Base-by-base conservation (phyloP, 2,329 filamentous ascomycete species). In the Botrytis fragariae region DNA sequence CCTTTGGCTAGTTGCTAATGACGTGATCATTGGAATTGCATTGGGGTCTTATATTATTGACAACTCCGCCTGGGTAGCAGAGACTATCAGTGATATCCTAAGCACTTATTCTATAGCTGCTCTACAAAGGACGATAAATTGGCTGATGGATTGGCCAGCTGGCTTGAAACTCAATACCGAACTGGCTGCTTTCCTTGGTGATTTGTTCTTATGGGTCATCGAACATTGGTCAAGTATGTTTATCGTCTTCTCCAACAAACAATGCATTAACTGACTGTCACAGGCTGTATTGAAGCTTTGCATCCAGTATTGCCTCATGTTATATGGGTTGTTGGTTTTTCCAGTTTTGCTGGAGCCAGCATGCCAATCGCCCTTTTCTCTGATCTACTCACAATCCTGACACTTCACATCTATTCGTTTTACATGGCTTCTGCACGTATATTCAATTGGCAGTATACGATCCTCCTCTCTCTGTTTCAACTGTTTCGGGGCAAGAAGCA, bases 401-500 rank as follows among this genome's bases (percentile, higher is more conserved):
- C 97, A 1, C 85, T 99, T 51, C 96, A 99, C 83, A 98, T 99
- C 72, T 97, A 98, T 85, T 97, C 93, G 1, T 99, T 99, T 82
- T 99, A 99, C 82, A 91, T 98, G 73, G 95, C 97, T 25, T 97
- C 95, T 14, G 96, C 96, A 4, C 92, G 96, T 69, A 98, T 99
- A 79, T 99, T 95, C 83, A 94, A 98, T 83, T 99, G 96, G 96
- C 96, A 99, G 83, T 90, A 99, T 75, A 97, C 93, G 5, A 98
- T 99, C 75, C 92, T 99, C 76, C 91, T 95, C 77, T 98, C 95
- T 18, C 90, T 99, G n/a, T 99, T 99, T 83, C 97, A 99, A 81
- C 90, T 99, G 16, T 99, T 99, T 81, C 93, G 95, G 45, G 97
- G 96, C 74, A 98, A 98, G 85, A 99, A 99, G 83, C 92, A 97